phyloP scores from a whole-genome alignment of 2,329 filamentous ascomycete species.

The Colletotrichum tofieldiae region DNA sequence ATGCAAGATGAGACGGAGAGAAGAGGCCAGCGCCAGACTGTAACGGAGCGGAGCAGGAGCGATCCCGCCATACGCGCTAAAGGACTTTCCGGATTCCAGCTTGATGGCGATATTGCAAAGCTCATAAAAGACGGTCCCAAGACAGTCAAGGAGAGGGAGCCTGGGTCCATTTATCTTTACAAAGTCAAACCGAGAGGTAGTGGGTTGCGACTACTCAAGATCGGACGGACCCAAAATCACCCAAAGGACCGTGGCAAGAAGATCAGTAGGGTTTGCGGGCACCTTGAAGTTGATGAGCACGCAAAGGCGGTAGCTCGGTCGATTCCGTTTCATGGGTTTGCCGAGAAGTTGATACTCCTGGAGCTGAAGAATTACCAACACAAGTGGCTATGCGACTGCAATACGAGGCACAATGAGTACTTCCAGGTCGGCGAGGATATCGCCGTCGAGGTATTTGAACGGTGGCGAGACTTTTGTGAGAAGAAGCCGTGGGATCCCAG shows the following conservation, averaged over 20 bases:
- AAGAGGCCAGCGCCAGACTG: background rate
- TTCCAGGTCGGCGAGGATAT: constrained; percentile 17
- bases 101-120: background rate
- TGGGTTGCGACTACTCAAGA: background rate
- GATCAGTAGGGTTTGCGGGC: background rate
- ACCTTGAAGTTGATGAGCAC: background rate
- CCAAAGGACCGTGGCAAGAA: background rate
- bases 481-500: constrained; percentile 2
- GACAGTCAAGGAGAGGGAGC: background rate
- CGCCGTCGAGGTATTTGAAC: constrained; percentile 5
- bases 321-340: background rate
- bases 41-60: background rate
- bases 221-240: background rate
- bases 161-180: background rate
- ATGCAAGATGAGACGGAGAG: background rate
- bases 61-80: background rate
- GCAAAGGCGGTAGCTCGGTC: background rate
- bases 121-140: background rate
- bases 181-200: background rate
- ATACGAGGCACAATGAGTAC: constrained; percentile 7
- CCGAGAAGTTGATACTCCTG: constrained; percentile 21
- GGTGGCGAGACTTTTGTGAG: constrained; percentile 26
- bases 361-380: constrained; percentile 22
- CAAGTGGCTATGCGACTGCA: background rate
- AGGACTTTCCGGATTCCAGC: background rate